Evolutionary conservation across 78 protist species (phyloP), one percentile per base, ranked within the genome.

Genomic region (Guillardia theta): DNA sequence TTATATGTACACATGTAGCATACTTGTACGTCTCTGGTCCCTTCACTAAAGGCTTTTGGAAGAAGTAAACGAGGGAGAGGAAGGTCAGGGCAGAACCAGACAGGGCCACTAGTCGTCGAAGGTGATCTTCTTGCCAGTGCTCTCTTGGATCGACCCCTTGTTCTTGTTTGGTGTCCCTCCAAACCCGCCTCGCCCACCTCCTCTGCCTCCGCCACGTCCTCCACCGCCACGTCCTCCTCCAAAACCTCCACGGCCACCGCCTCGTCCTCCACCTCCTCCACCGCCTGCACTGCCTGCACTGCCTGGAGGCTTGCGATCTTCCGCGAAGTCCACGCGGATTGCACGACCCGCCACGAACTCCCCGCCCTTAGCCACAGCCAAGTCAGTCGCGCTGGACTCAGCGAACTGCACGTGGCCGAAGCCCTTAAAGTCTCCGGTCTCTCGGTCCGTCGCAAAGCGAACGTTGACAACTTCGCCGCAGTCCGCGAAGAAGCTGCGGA

Each of bases 391-490:
- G 4, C 41, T 48, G 6, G n/a, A 43, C 39, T 15, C 39, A 39
- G 27, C 47, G 78, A 92, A 92, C 87, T 53, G 33, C 33, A 92
- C 41, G 93, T 92, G 70, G 48, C 93, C 93, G 83, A 43, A 92
- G 87, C 93, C 93, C 93, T 92, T 92, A 83, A 92, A 92, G 36
- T 92, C 48, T 36, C 93, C 93, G 1, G 93, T 92, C 54, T 92
- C 93, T n/a, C 93, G 93, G 83, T 92, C 93, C 37, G 93, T 92
- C 58, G 70, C 70, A 4, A 92, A 41, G n/a, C 93, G 93, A 30
- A 92, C 83, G 77, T 15, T 12, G 9, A 4, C 22, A 41, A 92
- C 27, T 10, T 92, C 83, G 10, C 93, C 93, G 93, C 78, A 54
- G 43, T 33, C 77, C 10, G 44, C 78, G 53, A 92, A 92, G 22